These are phyloP conservation scores for Fusarium sp. DNA, from an alignment of 2,329 filamentous ascomycete genomes.

Conservation along the genomic window DNA sequence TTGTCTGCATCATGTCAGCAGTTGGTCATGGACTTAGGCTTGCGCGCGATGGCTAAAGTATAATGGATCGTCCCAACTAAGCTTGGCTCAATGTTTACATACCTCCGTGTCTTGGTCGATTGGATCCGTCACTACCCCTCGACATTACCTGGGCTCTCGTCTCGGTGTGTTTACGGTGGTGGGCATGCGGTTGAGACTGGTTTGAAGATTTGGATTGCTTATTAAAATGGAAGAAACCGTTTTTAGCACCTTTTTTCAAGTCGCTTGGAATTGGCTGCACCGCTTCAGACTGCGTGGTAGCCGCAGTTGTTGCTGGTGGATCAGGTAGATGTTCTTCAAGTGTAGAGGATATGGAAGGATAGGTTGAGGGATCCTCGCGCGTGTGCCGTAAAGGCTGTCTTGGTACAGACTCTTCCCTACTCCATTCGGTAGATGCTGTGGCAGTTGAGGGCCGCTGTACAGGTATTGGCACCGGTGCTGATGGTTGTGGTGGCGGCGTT, in stretches of 20 bases:
- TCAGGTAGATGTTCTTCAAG: slow-evolving; percentile 36
- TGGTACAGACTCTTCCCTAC: slow-evolving; percentile 34
- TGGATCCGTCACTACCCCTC: slow-evolving; percentile 48
- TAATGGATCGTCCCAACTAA: slow-evolving; percentile 23
- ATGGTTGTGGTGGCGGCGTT: not conserved
- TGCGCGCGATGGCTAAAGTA: slow-evolving; percentile 29
- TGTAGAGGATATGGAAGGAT: slow-evolving; percentile 43
- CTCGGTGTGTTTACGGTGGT: slow-evolving; percentile 46
- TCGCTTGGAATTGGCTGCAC: slow-evolving; percentile 44
- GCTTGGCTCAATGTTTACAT: slow-evolving; percentile 40
- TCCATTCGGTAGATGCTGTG: slow-evolving; percentile 26
- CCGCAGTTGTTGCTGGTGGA: slow-evolving; percentile 32
- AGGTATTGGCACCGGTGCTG: not conserved
- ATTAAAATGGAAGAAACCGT: slow-evolving; percentile 62
- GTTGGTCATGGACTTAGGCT: slow-evolving; percentile 15
- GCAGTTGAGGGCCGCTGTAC: slow-evolving; percentile 25
- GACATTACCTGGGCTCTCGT: slow-evolving; percentile 52
- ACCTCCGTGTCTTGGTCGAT: slow-evolving; percentile 47
- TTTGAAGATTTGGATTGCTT: slow-evolving; percentile 57
- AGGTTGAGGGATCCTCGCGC: slow-evolving; percentile 39
- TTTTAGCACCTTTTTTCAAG: slow-evolving; percentile 57
- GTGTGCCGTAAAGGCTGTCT: slow-evolving; percentile 42
- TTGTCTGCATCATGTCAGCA: slow-evolving; percentile 37
- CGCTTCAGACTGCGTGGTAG: slow-evolving; percentile 15
- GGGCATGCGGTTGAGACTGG: slow-evolving; percentile 40